Percentiles rank a stretch among this genome's conserved stretches.
These are phyloP conservation scores for Phylloporus arenicola DNA, from an alignment of 768 basidiomycete species.

Conservation along the genomic window DNA sequence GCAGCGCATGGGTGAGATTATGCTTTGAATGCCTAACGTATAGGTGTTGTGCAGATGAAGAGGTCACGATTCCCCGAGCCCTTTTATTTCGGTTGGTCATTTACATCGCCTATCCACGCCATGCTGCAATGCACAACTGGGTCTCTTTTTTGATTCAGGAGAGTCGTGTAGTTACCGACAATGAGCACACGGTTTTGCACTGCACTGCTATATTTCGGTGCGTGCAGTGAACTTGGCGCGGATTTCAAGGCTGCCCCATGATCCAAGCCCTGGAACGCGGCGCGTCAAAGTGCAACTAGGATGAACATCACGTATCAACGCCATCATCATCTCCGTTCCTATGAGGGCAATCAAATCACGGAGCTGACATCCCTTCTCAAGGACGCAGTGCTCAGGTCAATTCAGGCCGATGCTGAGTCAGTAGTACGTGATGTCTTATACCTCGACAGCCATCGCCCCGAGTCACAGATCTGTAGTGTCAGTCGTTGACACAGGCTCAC, in stretches of 20 bases:
- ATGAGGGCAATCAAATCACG: no score
- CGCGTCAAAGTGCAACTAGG: neutral
- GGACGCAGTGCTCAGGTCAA: no score
- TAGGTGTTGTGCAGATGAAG: neutral
- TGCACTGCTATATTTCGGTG: constrained; percentile 10
- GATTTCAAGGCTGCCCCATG: neutral
- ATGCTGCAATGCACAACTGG: no score
- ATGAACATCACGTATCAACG: neutral
- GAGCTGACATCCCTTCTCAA: no score
- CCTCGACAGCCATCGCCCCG: no score
- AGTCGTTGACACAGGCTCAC: no score
- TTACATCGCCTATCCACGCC: constrained; percentile 4
- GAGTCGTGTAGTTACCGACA: neutral
- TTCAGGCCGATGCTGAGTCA: no score
- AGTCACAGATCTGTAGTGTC: no score
- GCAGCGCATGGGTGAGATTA: constrained; percentile 14
- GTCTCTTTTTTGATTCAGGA: no score
- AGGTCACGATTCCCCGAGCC: neutral
- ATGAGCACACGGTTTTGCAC: neutral
- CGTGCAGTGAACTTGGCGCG: neutral
- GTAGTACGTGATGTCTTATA: no score
- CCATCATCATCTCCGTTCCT: neutral
- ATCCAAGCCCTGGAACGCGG: neutral
- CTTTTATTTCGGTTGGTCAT: constrained; percentile 14
- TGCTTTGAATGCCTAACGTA: neutral